Percentiles rank a stretch among this genome's conserved stretches.
Conservation (phyloP, 768 basidiomycete species). For the Lactarius hatsudake region DNA sequence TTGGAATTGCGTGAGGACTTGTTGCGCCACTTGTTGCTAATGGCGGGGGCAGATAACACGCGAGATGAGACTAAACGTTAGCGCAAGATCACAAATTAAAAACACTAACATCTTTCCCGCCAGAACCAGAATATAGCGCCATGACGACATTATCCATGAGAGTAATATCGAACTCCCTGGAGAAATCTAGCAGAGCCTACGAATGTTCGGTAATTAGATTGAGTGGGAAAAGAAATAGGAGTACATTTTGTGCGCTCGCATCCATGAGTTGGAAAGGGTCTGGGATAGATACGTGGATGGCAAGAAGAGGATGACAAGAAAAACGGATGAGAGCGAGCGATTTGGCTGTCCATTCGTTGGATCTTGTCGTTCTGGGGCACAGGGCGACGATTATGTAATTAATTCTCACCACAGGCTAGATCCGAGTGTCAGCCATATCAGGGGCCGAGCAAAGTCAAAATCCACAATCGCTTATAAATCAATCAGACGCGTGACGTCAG, state of each 20-base stretch:
- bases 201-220: neutral
- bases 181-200: constrained; percentile 90
- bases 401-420: constrained; percentile 15
- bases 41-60: constrained; percentile 11
- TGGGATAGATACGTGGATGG: neutral
- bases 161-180: constrained; percentile 86
- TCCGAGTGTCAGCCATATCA: neutral
- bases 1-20: constrained; percentile 92
- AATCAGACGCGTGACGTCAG: constrained; percentile 25
- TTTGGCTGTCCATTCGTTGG: constrained; percentile 18
- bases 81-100: constrained; percentile 16
- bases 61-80: constrained; percentile 8
- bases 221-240: neutral
- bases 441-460: neutral
- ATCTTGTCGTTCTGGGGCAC: constrained; percentile 25
- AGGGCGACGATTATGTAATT: constrained; percentile 24
- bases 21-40: constrained; percentile 94
- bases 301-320: neutral
- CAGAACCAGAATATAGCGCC: constrained; percentile 84
- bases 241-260: neutral
- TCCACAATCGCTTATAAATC: neutral
- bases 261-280: constrained; percentile 20
- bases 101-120: constrained; percentile 64
- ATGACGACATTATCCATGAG: constrained; percentile 93
- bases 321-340: constrained; percentile 12